Base-by-base conservation (phyloP, 768 basidiomycete species). In the Termitomyces sp. region DNA sequence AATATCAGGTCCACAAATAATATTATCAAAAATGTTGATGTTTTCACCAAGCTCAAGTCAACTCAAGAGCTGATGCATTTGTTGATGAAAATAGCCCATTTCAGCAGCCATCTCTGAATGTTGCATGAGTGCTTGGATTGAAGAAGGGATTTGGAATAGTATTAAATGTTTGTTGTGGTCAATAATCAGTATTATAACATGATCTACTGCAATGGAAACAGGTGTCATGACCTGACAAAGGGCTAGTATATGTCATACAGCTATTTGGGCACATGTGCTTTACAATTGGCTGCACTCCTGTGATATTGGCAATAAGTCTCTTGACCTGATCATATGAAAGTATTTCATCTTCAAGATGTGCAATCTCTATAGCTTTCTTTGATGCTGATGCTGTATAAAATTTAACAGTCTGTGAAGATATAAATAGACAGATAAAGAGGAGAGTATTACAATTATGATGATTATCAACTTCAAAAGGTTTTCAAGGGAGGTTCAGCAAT, bases 211-310 rank as follows among this genome's bases (percentile, higher is more conserved):
- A 79, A 0, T 65, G 18, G 0, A 61, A 66, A 52, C 76, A 79
- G 0, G 18, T 4, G 0, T 71, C 63, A 1, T 69, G n/a, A n/a
- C n/a, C n/a, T n/a, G n/a, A n/a, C n/a, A n/a, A n/a, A n/a, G n/a
- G n/a, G n/a, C n/a, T n/a, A n/a, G n/a, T n/a, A n/a, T n/a, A n/a
- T n/a, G n/a, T n/a, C n/a, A n/a, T n/a, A n/a, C 77, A 81, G 0
- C 68, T 66, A n/a, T 78, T 70, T 0, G 61, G 54, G 47, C 78
- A 80, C 78, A 79, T 78, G 50, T 78, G 67, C 18, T 67, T 30
- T 1, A 66, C 45, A 12, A 79, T 59, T 0, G 70, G 55, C 6
- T 58, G 31, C 4, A 80, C 59, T 1, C 78, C 73, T 24, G 66
- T 74, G 11, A 73, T 42, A 3, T 71, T 46, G 13, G 51, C 54